Evolutionary conservation across 169 alveolate genomes (phyloP).

Genomic region (Plasmodium inui): DNA sequence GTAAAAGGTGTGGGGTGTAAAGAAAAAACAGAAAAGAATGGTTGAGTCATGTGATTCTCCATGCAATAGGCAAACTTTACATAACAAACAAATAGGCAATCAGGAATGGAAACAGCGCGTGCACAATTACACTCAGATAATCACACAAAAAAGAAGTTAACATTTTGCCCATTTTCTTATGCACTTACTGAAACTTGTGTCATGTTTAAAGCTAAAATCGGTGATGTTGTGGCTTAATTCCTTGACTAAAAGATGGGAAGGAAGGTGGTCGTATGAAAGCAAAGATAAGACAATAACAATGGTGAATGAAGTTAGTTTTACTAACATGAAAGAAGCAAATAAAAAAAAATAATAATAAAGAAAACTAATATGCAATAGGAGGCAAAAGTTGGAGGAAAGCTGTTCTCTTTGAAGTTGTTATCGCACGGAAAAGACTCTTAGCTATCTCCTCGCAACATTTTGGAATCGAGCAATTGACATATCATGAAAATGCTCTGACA

Average conservation of each 20-base stretch:
- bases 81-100: neutral
- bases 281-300: neutral
- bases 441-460: neutral
- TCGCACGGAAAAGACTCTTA: neutral
- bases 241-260: constrained; percentile 9
- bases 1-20: constrained; percentile 2
- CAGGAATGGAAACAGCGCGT: neutral
- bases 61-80: neutral
- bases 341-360: neutral
- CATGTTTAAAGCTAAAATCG: constrained; percentile 26
- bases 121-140: neutral
- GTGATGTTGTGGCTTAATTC: constrained; percentile 34
- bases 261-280: neutral
- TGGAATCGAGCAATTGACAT: neutral
- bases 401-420: neutral
- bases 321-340: neutral
- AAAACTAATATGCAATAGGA: neutral
- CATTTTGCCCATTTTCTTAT: neutral
- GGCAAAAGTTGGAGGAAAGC: neutral
- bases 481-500: neutral
- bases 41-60: neutral
- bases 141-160: neutral
- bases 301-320: neutral
- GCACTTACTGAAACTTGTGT: neutral
- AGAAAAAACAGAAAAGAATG: neutral